A percentile compares a stretch with the other conserved stretches of the same genome.
Evolutionary conservation across 305 asterid species (phyloP).

Genomic region (Fraxinus albicans): DNA sequence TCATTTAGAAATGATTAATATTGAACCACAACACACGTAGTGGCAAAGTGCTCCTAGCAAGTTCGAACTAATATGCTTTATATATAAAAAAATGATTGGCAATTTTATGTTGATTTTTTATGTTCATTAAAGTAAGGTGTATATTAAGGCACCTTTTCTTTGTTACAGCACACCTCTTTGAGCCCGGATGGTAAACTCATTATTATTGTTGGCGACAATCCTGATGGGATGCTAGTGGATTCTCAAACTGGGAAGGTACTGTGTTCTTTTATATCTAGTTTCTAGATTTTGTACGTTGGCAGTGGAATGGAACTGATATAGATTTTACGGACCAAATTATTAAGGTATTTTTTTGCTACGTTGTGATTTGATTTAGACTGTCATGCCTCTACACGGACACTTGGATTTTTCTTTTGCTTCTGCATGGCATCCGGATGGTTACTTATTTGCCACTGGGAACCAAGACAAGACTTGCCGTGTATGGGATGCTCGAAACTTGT

Average conservation of each 20-base stretch:
- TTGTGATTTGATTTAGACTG: constrained; percentile 29
- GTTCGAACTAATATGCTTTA: neutral
- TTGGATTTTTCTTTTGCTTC: constrained; percentile 69
- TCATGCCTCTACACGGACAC: constrained; percentile 53
- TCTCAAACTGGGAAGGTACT: constrained; percentile 54
- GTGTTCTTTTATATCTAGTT: neutral
- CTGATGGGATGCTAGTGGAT: constrained; percentile 48
- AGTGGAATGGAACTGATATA: neutral
- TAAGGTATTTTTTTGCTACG: neutral
- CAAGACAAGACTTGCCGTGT: constrained; percentile 79
- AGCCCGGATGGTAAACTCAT: constrained; percentile 49
- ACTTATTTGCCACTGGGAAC: constrained; percentile 68
- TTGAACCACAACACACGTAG: neutral
- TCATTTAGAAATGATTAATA: neutral
- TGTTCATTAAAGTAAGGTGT: neutral
- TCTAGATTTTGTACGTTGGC: neutral
- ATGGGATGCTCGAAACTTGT: constrained; percentile 66
- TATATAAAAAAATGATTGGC: neutral
- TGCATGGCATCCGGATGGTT: constrained; percentile 78
- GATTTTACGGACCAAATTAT: neutral
- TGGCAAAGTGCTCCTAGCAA: neutral
- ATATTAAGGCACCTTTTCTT: neutral
- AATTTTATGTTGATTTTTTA: neutral
- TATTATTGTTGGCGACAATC: constrained; percentile 50
- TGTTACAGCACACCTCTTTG: constrained; percentile 42